These are phyloP conservation scores for Geranium incanum DNA, from an alignment of 441 rosid species.

Conservation along the genomic window DNA sequence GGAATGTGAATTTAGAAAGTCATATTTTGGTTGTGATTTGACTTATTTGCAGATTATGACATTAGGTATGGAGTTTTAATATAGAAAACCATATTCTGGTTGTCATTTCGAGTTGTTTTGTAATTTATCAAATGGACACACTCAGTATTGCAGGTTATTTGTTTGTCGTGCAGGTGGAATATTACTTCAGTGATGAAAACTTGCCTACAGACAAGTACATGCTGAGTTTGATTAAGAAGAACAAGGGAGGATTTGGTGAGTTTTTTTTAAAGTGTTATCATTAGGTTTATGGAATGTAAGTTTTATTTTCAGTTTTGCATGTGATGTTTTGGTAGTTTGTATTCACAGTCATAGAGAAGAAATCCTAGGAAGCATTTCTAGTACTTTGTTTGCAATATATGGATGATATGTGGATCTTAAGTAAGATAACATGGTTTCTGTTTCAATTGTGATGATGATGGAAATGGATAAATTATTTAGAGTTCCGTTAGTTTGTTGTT, in stretches of 20 bases:
- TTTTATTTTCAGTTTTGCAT: neutral
- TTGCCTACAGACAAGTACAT: slow-evolving; percentile 68
- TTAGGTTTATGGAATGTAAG: neutral
- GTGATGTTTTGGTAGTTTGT: neutral
- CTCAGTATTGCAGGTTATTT: neutral
- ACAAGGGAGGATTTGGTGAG: slow-evolving; percentile 79
- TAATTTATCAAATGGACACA: no score
- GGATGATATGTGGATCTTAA: neutral
- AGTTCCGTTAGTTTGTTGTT: neutral
- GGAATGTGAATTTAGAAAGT: neutral
- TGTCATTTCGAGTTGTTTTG: neutral
- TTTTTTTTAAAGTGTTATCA: neutral
- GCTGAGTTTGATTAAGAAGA: slow-evolving; percentile 55
- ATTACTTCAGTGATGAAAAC: slow-evolving; percentile 87
- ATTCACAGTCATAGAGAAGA: neutral
- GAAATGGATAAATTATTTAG: neutral
- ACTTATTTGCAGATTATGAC: no score
- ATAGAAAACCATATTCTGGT: no score
- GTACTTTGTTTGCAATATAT: neutral
- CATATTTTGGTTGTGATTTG: no score
- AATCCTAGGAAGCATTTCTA: neutral
- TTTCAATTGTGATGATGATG: neutral
- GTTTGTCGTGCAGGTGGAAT: slow-evolving; percentile 61
- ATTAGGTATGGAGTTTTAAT: no score
- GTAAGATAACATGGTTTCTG: neutral